A percentile compares a stretch with the other conserved stretches of the same genome.
phyloP scores from a whole-genome alignment of 345 rosid genomes.

The Psidium guajava region DNA sequence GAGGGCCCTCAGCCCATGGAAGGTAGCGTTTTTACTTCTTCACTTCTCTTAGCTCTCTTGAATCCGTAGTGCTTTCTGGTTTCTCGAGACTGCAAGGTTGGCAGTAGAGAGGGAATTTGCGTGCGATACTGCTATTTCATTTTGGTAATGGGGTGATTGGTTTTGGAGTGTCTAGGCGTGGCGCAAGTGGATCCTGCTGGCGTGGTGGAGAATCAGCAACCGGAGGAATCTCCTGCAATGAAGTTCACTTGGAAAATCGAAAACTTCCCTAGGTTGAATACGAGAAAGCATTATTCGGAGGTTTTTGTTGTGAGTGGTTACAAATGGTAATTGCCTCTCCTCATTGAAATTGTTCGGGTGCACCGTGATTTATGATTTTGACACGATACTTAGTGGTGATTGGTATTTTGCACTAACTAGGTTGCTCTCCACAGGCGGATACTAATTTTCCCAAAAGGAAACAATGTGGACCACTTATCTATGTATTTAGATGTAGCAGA shows the following conservation, averaged over 20 bases:
- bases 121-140: conserved; percentile 5
- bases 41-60: neutral
- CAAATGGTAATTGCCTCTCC: conserved; percentile 49
- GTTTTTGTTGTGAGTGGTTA: conserved; percentile 62
- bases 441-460: conserved; percentile 86
- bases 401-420: conserved; percentile 1
- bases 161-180: conserved; percentile 15
- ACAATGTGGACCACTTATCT: conserved; percentile 94
- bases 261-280: conserved; percentile 58
- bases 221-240: conserved; percentile 69
- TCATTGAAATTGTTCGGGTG: neutral
- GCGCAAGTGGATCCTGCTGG: conserved; percentile 52
- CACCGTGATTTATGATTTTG: neutral
- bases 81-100: neutral
- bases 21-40: conserved; percentile 23
- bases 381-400: neutral
- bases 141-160: neutral
- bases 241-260: conserved; percentile 81
- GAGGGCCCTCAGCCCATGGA: conserved; percentile 94
- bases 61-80: neutral
- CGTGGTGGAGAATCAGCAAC: conserved; percentile 54
- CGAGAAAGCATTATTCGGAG: conserved; percentile 82
- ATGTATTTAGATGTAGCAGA: conserved; percentile 96
- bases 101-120: conserved; percentile 9
- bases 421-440: conserved; percentile 48